Percentiles rank a stretch among this genome's conserved stretches.
Conservation (phyloP, 441 rosid species). For the Hura crepitans region DNA sequence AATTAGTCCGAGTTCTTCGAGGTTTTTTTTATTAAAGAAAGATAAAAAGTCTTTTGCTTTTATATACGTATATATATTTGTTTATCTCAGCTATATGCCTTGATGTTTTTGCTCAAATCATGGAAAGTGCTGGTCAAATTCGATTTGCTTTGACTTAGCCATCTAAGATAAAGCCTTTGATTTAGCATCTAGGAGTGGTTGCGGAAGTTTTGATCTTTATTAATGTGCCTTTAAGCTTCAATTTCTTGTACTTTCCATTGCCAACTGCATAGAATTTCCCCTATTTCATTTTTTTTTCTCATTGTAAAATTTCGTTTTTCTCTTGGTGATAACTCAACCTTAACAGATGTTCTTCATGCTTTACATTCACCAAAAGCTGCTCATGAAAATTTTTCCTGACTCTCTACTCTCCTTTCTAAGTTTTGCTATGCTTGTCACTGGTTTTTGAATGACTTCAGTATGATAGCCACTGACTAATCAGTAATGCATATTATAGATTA, state of each 20-base stretch:
- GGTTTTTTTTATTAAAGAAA: too few species aligned
- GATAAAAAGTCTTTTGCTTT: too few species aligned
- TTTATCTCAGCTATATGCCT: too few species aligned
- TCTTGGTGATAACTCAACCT: background rate
- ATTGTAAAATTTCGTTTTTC: background rate
- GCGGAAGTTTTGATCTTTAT: too few species aligned
- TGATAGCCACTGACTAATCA: conserved; percentile 1
- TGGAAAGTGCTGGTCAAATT: background rate
- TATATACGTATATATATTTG: too few species aligned
- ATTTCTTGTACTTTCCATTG: background rate
- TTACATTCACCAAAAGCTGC: background rate
- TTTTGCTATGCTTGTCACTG: background rate
- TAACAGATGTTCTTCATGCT: conserved; percentile 2
- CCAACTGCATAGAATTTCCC: background rate
- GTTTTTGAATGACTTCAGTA: background rate
- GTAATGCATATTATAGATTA: background rate
- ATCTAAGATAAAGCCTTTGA: background rate
- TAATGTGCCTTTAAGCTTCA: background rate
- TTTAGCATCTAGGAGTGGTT: too few species aligned
- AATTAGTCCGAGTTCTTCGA: too few species aligned
- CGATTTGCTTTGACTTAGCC: background rate
- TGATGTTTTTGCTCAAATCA: too few species aligned
- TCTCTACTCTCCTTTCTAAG: background rate
- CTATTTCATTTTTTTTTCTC: background rate
- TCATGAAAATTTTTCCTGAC: background rate